Base-by-base conservation (phyloP, 495 filamentous ascomycete species). In the Neurospora sp. region DNA sequence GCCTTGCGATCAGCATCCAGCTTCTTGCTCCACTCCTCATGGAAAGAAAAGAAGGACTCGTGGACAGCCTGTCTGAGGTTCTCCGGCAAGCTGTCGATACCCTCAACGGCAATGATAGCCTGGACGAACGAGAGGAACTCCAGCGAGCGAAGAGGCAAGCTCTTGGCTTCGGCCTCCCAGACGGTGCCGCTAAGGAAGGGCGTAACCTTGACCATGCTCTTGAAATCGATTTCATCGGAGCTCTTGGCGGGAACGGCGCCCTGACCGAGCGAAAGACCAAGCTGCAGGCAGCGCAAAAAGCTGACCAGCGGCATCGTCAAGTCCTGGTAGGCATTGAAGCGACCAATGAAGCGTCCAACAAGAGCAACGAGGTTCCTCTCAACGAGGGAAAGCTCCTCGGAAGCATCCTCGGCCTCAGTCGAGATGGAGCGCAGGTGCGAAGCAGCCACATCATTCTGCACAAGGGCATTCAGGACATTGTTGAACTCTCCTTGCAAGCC, bases 401-500 rank as follows among this genome's bases (percentile, higher is more conserved):
- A 77, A 44, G 79, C 78, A 1, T 74, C 73, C 1, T 44, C 73
- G 0, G 76, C 78, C 4, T 78, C 70, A 73, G 74, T 40, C 69
- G 80, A 72, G 1, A 81, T 71, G 7, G 76, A 59, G 81, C 78
- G 74, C 79, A 81, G 61, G 68, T 82, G 74, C 8, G 77, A 75
- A 7, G 79, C 72, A 39, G 87, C 84, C 0, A 89, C 85, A 42
- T 88, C 86, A 41, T 86, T 85, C 42, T 84, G 79, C 10, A 94
- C 81, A 9, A 94, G 80, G 7, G 88, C 84, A 70, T 89, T 89
- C 20, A 97, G 82, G 35, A 97, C 80, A 73, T 91, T 96, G 68
- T 83, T 85, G 76, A 98, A 93, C 77, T 98, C 95, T 0, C 88
- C 89, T 73, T 97, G 93, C 16, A 98, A 81, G n/a, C 89, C 79